phyloP scores from a whole-genome alignment of 2,329 filamentous ascomycete genomes.

The Fusarium falciforme region DNA sequence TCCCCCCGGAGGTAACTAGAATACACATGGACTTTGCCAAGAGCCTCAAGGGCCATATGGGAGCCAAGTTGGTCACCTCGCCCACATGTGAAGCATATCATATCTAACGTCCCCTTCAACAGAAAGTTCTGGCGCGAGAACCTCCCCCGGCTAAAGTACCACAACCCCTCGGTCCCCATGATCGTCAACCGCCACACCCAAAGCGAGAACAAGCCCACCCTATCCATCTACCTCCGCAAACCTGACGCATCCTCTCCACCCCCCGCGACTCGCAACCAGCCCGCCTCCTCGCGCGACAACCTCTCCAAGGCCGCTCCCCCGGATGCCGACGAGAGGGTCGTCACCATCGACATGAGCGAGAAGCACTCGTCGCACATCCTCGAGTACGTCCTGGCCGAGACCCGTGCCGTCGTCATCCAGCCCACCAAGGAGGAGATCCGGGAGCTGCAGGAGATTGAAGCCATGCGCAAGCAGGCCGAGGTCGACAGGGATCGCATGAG shows the following conservation, averaged over 20 bases:
- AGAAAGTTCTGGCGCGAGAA: conserved; percentile 91
- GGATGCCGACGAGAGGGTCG: conserved; percentile 59
- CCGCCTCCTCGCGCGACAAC: conserved; percentile 60
- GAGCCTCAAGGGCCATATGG: conserved; percentile 72
- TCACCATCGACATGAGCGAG: conserved; percentile 73
- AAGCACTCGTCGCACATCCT: conserved; percentile 72
- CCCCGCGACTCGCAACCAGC: conserved; percentile 50
- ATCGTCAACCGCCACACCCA: conserved; percentile 77
- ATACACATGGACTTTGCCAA: conserved; percentile 80
- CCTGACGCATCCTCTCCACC: conserved; percentile 40
- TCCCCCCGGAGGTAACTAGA: conserved; percentile 80
- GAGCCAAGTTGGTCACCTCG: conserved; percentile 69
- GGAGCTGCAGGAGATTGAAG: conserved; percentile 68
- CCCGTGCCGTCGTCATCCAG: conserved; percentile 67
- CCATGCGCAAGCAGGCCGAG: conserved; percentile 61
- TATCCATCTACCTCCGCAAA: conserved; percentile 74
- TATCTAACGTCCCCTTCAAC: conserved; percentile 30
- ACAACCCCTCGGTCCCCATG: conserved; percentile 89
- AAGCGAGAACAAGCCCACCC: conserved; percentile 65
- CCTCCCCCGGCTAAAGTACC: conserved; percentile 90
- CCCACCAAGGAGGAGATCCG: conserved; percentile 69
- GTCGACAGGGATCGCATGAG: conserved; percentile 66
- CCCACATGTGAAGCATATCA: neutral
- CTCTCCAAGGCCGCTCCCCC: conserved; percentile 62
- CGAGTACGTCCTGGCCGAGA: conserved; percentile 69